Evolutionary conservation across 2,329 filamentous ascomycete species (phyloP).

Genomic region (Juglanconis sp.): DNA sequence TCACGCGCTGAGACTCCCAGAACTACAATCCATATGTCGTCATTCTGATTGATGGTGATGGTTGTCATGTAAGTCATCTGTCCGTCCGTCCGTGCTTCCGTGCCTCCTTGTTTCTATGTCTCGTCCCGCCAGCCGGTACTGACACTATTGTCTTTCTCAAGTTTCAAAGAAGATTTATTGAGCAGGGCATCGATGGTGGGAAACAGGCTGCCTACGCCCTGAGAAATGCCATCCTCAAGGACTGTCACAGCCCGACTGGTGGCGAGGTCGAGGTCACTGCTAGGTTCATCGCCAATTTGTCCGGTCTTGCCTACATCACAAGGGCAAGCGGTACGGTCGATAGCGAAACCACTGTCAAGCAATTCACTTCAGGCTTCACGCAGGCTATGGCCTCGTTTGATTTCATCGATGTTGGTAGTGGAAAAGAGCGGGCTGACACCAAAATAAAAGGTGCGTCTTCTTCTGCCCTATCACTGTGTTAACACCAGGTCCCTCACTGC

Average conservation of each 20-base stretch:
- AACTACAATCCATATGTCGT: slow-evolving; percentile 57
- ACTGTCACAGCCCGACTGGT: slow-evolving; percentile 39
- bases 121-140: neutral
- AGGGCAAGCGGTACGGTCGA: slow-evolving; percentile 44
- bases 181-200: slow-evolving; percentile 53
- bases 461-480: neutral
- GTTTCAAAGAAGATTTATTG: slow-evolving; percentile 56
- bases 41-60: slow-evolving; percentile 62
- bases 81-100: slow-evolving; percentile 13
- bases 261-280: slow-evolving; percentile 56
- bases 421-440: slow-evolving; percentile 55
- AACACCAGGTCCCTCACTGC: too few relatives aligned
- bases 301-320: slow-evolving; percentile 48
- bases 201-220: slow-evolving; percentile 50
- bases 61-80: slow-evolving; percentile 27
- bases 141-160: slow-evolving; percentile 26
- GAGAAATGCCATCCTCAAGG: slow-evolving; percentile 43
- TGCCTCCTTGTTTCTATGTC: too few relatives aligned
- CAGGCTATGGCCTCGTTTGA: slow-evolving; percentile 58
- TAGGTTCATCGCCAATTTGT: slow-evolving; percentile 55
- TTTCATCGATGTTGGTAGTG: slow-evolving; percentile 60
- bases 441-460: slow-evolving; percentile 55
- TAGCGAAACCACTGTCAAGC: slow-evolving; percentile 43
- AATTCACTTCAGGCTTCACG: slow-evolving; percentile 60
- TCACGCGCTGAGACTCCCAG: slow-evolving; percentile 31